Evolutionary conservation across 345 rosid species (phyloP).

Genomic region (Eucalyptus erythrocorys): DNA sequence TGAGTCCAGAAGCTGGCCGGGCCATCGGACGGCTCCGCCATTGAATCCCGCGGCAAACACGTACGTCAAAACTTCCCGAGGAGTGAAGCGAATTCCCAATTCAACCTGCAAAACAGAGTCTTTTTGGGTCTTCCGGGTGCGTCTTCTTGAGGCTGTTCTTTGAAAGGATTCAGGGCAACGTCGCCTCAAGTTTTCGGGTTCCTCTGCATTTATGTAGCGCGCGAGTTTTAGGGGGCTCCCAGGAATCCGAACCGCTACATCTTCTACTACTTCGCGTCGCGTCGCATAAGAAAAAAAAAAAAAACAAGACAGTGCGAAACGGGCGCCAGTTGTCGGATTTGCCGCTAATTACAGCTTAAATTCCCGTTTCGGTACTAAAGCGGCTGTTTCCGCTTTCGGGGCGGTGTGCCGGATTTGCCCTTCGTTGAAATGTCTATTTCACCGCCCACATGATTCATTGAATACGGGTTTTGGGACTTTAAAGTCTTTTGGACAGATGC

Average conservation of each 20-base stretch:
- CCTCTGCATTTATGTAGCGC: not conserved
- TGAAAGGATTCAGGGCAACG: not conserved
- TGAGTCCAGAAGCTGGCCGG: conserved; percentile 54
- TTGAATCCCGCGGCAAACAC: not conserved
- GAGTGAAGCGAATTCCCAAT: not conserved
- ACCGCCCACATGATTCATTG: too few species aligned
- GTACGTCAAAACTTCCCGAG: not conserved
- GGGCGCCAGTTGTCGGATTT: not conserved
- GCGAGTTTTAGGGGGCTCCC: not conserved
- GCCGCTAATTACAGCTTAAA: not conserved
- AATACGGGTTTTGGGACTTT: too few species aligned
- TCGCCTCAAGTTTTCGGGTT: too few species aligned
- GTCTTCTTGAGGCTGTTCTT: not conserved
- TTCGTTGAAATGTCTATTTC: too few species aligned
- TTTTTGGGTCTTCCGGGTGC: not conserved
- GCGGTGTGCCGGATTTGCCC: not conserved
- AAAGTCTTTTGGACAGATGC: too few species aligned
- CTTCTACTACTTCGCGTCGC: not conserved
- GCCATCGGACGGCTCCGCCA: conserved; percentile 19
- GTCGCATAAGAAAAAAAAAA: not conserved
- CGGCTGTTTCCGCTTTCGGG: not conserved
- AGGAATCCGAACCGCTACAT: not conserved
- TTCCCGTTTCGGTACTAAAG: not conserved
- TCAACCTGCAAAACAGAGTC: not conserved
- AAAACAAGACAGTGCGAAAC: not conserved